Evolutionary conservation across 2,329 filamentous ascomycete species (phyloP).

Genomic region (Orbilia ellipsospora): DNA sequence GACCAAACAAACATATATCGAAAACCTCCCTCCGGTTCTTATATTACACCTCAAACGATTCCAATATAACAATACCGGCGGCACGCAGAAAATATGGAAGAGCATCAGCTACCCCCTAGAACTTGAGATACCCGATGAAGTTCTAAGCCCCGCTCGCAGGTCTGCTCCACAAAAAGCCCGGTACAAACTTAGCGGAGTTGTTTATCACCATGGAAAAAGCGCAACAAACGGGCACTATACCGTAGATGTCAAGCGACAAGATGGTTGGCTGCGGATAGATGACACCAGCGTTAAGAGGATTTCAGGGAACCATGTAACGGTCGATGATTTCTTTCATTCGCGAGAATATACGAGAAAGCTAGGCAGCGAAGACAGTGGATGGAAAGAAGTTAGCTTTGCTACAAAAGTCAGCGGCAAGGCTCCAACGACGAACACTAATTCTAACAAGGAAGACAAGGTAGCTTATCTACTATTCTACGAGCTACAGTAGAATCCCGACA

Average conservation of each 20-base stretch:
- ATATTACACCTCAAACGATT: slow-evolving; percentile 97
- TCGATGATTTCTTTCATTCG: slow-evolving; percentile 54
- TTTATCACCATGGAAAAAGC: slow-evolving; percentile 98
- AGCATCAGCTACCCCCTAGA: slow-evolving; percentile 95
- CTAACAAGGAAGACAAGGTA: slow-evolving; percentile 41
- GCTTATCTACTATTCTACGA: slow-evolving; percentile 52
- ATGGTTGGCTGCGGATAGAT: slow-evolving; percentile 97
- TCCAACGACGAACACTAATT: neutral
- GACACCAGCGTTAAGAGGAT: slow-evolving; percentile 90
- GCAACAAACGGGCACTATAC: slow-evolving; percentile 97
- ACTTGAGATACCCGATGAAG: slow-evolving; percentile 90
- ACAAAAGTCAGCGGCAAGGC: slow-evolving; percentile 59
- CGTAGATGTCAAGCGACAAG: slow-evolving; percentile 93
- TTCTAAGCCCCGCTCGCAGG: slow-evolving; percentile 80
- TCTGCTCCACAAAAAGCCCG: slow-evolving; percentile 74
- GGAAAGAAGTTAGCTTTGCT: slow-evolving; percentile 56
- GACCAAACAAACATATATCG: slow-evolving; percentile 95
- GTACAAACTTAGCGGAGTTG: slow-evolving; percentile 87
- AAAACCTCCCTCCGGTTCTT: slow-evolving; percentile 87
- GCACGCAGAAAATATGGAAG: slow-evolving; percentile 98
- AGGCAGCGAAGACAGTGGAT: slow-evolving; percentile 30
- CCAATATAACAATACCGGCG: slow-evolving; percentile 88
- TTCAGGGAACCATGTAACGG: slow-evolving; percentile 76
- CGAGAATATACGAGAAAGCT: slow-evolving; percentile 29
- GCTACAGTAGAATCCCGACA: slow-evolving; percentile 6